A percentile compares a stretch with the other conserved stretches of the same genome.
Evolutionary conservation across 1,139 yeast species (phyloP).

Genomic region (Sugiyamaella sp.): DNA sequence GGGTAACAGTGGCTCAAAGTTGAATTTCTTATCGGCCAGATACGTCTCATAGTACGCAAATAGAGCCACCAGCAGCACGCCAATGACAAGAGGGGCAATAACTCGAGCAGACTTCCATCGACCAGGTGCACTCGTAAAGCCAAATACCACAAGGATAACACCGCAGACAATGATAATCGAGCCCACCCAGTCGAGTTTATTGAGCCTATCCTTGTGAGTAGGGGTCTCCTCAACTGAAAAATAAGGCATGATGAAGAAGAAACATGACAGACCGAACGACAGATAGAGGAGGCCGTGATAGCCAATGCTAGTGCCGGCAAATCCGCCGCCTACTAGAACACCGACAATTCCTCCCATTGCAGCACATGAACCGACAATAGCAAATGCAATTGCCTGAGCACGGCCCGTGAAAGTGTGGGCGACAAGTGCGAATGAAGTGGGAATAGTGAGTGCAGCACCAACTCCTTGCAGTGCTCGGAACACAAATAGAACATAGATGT

Average conservation of each 20-base stretch:
- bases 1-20: constrained; percentile 31
- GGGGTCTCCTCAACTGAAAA: constrained; percentile 37
- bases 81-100: constrained; percentile 36
- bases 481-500: constrained; percentile 38
- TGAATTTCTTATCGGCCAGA: constrained; percentile 20
- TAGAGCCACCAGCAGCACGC: constrained; percentile 33
- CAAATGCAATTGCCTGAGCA: constrained; percentile 36
- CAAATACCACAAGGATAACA: constrained; percentile 37
- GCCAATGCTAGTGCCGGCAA: constrained; percentile 39
- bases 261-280: constrained; percentile 35
- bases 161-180: constrained; percentile 38
- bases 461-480: constrained; percentile 47
- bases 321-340: constrained; percentile 44
- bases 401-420: constrained; percentile 41
- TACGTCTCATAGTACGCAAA: constrained; percentile 30
- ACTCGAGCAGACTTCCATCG: constrained; percentile 36
- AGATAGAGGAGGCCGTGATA: constrained; percentile 41
- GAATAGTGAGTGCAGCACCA: constrained; percentile 43
- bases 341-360: constrained; percentile 41
- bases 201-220: constrained; percentile 30
- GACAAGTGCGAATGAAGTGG: constrained; percentile 40
- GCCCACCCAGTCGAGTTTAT: constrained; percentile 39
- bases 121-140: constrained; percentile 37
- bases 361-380: constrained; percentile 37
- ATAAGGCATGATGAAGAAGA: constrained; percentile 27